Conservation (phyloP, 2,329 filamentous ascomycete genomes). For the Sporothrix brasiliensis region DNA sequence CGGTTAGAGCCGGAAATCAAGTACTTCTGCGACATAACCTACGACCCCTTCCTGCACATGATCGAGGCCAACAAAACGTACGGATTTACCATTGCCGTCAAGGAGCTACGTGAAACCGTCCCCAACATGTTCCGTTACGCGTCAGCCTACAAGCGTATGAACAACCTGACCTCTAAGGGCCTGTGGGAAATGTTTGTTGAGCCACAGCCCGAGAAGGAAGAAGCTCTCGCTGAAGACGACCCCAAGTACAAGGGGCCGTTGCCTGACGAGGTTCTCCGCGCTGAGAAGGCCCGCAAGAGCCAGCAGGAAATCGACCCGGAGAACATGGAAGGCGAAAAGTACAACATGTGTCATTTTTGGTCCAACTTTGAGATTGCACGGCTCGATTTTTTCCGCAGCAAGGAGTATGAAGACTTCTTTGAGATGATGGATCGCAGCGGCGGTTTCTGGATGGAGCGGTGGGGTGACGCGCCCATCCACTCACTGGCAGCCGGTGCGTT, state of each 20-base stretch:
- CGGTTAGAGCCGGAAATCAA: slow-evolving; percentile 98
- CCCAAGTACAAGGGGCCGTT: slow-evolving; percentile 67
- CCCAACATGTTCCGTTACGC: slow-evolving; percentile 99
- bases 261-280: slow-evolving; percentile 78
- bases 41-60: slow-evolving; percentile 97
- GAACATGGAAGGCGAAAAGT: slow-evolving; percentile 94
- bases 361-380: slow-evolving; percentile 98
- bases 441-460: slow-evolving; percentile 99
- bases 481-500: slow-evolving; percentile 92
- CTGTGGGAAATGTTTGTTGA: slow-evolving; percentile 99
- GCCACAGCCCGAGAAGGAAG: slow-evolving; percentile 66
- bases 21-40: slow-evolving; percentile 99
- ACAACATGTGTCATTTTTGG: slow-evolving; percentile 99
- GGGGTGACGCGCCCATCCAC: slow-evolving; percentile 98
- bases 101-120: slow-evolving; percentile 95
- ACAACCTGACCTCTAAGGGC: slow-evolving; percentile 87
- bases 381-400: slow-evolving; percentile 94
- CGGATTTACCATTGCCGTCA: slow-evolving; percentile 97
- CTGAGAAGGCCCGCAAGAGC: slow-evolving; percentile 64
- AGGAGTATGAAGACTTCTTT: slow-evolving; percentile 97
- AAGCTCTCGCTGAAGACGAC: slow-evolving; percentile 62
- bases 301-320: slow-evolving; percentile 85
- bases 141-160: slow-evolving; percentile 92
- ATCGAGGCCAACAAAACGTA: slow-evolving; percentile 94
- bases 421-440: slow-evolving; percentile 98